Evolutionary conservation across 306 rosid genomes (phyloP), one percentile per base, ranked within the genome.

Genomic region (Astragalus membranaceus): DNA sequence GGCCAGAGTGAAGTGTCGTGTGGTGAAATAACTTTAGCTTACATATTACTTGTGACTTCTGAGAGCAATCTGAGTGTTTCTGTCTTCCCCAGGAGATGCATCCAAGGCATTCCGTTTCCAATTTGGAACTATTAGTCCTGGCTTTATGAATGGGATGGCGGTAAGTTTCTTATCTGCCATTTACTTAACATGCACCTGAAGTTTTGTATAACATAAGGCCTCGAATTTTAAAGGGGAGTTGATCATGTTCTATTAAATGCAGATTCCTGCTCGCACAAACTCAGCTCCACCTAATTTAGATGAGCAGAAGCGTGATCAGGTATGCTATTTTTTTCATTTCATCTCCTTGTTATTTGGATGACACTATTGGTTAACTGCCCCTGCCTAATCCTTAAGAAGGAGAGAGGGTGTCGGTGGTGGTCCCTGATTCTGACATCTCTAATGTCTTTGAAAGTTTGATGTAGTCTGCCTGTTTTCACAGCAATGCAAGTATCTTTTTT

Each of bases 241-340:
- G 67, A 75, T 75, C 36, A 35, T 20, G 29, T 47, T 74, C 17
- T 77, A 2, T 74, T 78, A 13, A 63, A 48, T 75, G 75, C 82
- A 94, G 98, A 80, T 94, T 78, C 97, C 98, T 67, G 97, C 97
- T 49, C 89, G 96, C 37, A 94, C 98, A 33, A 94, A 87, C 85
- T 94, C 98, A 35, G 98, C 96, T 32, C 97, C 98, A 73, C 98
- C 98, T 51, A 94, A 94, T 91, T 68, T 94, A 75, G 95, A 91
- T 61, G 99, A 94, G 86, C 99, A 90, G 81, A 94, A 87, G 72
- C 89, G 87, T 30, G 96, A 84, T 54, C 97, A 88, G 88, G 99
- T 94, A 48, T 74, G 73, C 14, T 46, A 5, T 61, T 72, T 62
- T n/a, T 50, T 6, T 58, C 47, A 29, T 26, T 47, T 5, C 10